Percentiles rank a stretch among this genome's conserved stretches.
phyloP scores from a whole-genome alignment of 2,329 filamentous ascomycete species.

The Ophiostoma piceae region DNA sequence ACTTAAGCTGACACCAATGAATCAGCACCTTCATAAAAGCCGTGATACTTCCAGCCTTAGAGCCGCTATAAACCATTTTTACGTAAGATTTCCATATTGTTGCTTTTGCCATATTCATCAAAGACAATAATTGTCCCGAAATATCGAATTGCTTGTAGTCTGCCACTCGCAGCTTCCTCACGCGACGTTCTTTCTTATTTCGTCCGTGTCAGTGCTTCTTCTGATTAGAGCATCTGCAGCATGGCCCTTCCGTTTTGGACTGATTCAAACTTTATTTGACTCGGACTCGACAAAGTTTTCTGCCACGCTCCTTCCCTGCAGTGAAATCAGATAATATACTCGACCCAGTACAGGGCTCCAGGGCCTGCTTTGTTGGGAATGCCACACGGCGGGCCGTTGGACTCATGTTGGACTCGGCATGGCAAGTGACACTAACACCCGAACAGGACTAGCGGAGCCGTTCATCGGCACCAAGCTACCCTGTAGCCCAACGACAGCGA shows the following conservation, averaged over 20 bases:
- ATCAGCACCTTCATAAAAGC: no score
- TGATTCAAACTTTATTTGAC: no score
- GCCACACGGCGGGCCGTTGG: not conserved
- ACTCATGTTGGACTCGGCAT: not conserved
- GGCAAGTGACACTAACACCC: not conserved
- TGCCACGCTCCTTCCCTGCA: not conserved
- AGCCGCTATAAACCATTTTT: no score
- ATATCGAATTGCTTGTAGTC: not conserved
- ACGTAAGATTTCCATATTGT: no score
- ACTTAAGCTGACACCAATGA: no score
- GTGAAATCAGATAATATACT: not conserved
- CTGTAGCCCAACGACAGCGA: no score
- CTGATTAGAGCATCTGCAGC: not conserved
- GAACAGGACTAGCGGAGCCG: not conserved
- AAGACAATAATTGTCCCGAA: no score
- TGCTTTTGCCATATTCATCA: no score
- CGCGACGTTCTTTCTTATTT: not conserved
- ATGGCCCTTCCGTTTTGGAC: no score
- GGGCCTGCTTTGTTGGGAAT: conserved; percentile 4
- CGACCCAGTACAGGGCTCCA: not conserved
- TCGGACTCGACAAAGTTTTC: not conserved
- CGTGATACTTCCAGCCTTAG: no score
- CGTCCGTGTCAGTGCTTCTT: not conserved
- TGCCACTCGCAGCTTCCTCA: not conserved
- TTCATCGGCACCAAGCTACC: not conserved